These are phyloP conservation scores for Globisporangium recalcitrans DNA, from an alignment of 352 stramenopile genomes.

Conservation along the genomic window DNA sequence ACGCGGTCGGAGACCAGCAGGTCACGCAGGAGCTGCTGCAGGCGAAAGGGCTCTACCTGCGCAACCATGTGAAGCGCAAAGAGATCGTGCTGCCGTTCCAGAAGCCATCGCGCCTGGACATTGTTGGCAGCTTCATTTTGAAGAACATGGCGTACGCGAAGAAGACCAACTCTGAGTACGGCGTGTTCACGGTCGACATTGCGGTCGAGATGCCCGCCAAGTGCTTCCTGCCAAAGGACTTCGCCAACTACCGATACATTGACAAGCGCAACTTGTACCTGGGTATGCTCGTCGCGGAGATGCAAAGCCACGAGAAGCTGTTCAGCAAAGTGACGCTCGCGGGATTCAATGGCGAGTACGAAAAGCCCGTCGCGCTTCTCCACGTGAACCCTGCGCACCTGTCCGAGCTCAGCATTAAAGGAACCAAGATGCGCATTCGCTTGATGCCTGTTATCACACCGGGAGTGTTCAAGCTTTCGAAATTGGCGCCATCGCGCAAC, in stretches of 20 bases:
- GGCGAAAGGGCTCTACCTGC: slow-evolving; percentile 46
- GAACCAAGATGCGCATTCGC: slow-evolving; percentile 47
- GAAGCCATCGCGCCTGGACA: slow-evolving; percentile 63
- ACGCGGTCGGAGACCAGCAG: slow-evolving; percentile 57
- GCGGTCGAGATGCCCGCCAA: slow-evolving; percentile 71
- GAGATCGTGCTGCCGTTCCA: slow-evolving; percentile 84
- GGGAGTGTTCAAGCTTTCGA: slow-evolving; percentile 76
- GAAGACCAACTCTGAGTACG: slow-evolving; percentile 48
- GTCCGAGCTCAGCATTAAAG: slow-evolving; percentile 42
- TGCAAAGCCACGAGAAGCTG: slow-evolving; percentile 38
- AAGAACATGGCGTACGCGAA: slow-evolving; percentile 68
- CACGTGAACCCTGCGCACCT: slow-evolving; percentile 39
- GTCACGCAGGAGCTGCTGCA: slow-evolving; percentile 70
- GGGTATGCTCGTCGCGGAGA: slow-evolving; percentile 54
- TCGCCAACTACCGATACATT: slow-evolving; percentile 86
- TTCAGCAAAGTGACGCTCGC: slow-evolving; percentile 57
- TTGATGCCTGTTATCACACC: slow-evolving; percentile 65
- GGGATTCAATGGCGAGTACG: slow-evolving; percentile 68
- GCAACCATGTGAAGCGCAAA: slow-evolving; percentile 78
- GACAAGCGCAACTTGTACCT: slow-evolving; percentile 89
- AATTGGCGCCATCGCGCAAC: slow-evolving; percentile 73
- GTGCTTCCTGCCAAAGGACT: slow-evolving; percentile 87
- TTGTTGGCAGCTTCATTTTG: slow-evolving; percentile 87
- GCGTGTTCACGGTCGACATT: slow-evolving; percentile 67
- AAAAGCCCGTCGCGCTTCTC: slow-evolving; percentile 72